A percentile compares a stretch with the other conserved stretches of the same genome.
Evolutionary conservation across 176 grass and related monocot species (phyloP).

Genomic region (Juncus effusus): DNA sequence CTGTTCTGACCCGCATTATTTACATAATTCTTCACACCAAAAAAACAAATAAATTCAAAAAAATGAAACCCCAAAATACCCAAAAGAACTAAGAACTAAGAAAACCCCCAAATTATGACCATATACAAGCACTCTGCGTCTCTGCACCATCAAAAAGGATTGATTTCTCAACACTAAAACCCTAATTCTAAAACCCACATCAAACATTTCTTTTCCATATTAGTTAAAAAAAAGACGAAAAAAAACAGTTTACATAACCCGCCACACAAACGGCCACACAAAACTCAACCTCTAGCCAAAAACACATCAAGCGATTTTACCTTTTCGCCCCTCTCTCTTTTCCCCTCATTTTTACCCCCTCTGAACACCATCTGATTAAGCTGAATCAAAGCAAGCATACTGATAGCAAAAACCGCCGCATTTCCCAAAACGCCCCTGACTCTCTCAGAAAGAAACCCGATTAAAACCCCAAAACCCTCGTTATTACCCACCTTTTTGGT

Average conservation of each 20-base stretch:
- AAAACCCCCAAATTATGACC: conserved; percentile 18
- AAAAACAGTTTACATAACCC: conserved; percentile 7
- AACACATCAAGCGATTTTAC: conserved; percentile 59
- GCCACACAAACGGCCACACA: background rate
- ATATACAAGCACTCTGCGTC: conserved; percentile 18
- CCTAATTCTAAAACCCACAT: conserved; percentile 14
- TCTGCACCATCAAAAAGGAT: background rate
- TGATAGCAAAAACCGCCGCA: conserved; percentile 63
- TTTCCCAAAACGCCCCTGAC: conserved; percentile 53
- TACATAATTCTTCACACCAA: conserved; percentile 25
- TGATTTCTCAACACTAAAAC: conserved; percentile 25
- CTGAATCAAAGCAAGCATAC: conserved; percentile 75
- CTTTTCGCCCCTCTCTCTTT: conserved; percentile 30
- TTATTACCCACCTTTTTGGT: conserved; percentile 26
- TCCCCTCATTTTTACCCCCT: conserved; percentile 32
- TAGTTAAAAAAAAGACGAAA: background rate
- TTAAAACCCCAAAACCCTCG: conserved; percentile 44
- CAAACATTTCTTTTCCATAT: background rate
- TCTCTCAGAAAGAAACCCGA: conserved; percentile 46
- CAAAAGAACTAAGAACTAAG: background rate
- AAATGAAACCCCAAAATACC: background rate
- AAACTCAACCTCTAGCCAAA: conserved; percentile 55
- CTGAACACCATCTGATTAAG: conserved; percentile 55
- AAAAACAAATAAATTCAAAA: background rate
- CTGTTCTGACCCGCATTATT: conserved; percentile 22